phyloP scores from a whole-genome alignment of 768 basidiomycete genomes.

The Sporobolomyces pararoseus region DNA sequence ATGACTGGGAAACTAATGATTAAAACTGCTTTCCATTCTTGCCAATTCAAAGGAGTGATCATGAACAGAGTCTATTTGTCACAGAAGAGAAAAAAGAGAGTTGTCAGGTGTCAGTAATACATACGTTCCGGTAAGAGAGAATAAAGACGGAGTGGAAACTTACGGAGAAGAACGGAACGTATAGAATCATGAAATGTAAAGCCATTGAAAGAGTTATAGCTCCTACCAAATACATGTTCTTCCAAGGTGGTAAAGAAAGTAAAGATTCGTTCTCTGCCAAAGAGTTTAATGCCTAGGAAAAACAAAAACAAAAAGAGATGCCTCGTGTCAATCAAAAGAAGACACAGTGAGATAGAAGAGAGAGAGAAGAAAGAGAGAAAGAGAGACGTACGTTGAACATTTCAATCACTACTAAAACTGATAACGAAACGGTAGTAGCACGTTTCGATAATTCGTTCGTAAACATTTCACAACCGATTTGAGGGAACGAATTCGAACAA shows the following conservation, averaged over 20 bases:
- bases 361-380: neutral
- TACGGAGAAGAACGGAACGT: conserved; percentile 93
- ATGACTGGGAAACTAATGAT: conserved; percentile 82
- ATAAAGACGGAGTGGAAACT: conserved; percentile 47
- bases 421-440: conserved; percentile 93
- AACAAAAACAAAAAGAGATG: conserved; percentile 12
- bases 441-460: conserved; percentile 69
- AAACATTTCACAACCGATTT: conserved; percentile 90
- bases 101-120: neutral
- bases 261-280: conserved; percentile 95
- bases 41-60: conserved; percentile 88
- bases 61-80: conserved; percentile 86
- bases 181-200: conserved; percentile 89
- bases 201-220: conserved; percentile 88
- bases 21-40: conserved; percentile 91
- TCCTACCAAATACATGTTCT: conserved; percentile 84
- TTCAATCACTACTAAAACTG: conserved; percentile 90
- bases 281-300: conserved; percentile 59
- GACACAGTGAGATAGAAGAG: too few relatives aligned
- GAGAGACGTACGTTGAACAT: conserved; percentile 67
- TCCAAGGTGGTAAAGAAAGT: conserved; percentile 83
- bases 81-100: too few relatives aligned
- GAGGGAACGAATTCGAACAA: conserved; percentile 74
- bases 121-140: neutral
- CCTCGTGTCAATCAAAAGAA: too few relatives aligned